Conservation (phyloP, 495 filamentous ascomycete species). For the Apodospora peruviana region DNA sequence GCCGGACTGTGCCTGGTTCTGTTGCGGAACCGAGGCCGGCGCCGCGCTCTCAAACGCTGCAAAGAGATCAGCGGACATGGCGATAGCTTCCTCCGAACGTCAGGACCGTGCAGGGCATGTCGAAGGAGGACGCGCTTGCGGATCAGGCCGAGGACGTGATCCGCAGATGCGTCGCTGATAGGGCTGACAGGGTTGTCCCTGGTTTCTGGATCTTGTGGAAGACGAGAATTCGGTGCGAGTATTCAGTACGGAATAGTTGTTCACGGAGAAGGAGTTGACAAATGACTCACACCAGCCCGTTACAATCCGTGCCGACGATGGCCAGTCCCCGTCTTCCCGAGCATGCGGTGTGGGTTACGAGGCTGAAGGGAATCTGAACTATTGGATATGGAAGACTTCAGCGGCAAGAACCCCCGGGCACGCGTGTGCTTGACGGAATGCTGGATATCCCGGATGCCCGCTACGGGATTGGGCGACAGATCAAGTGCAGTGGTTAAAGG, state of each 20-base stretch:
- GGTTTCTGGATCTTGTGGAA: too few species aligned
- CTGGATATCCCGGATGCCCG: too few species aligned
- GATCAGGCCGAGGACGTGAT: background rate
- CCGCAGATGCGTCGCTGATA: background rate
- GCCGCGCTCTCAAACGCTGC: conserved; percentile 58
- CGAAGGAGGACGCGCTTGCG: background rate
- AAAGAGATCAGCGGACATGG: conserved; percentile 72
- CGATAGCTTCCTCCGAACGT: too few species aligned
- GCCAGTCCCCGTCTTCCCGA: background rate
- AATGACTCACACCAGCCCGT: conserved; percentile 1
- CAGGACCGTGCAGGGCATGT: background rate
- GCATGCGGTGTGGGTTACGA: conserved; percentile 2
- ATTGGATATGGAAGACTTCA: conserved; percentile 6
- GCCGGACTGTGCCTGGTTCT: conserved; percentile 10
- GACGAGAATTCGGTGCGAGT: too few species aligned
- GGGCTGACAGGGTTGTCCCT: too few species aligned
- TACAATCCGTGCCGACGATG: background rate
- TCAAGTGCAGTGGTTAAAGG: too few species aligned
- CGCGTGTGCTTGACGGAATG: too few species aligned
- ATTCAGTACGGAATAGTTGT: too few species aligned
- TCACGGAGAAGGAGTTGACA: background rate
- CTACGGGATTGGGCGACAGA: too few species aligned
- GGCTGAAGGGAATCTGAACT: conserved; percentile 1
- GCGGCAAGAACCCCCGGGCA: too few species aligned
- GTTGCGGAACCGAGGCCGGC: conserved; percentile 18